phyloP scores from a whole-genome alignment of 805 yeast genomes.

The Hanseniaspora occidentalis region DNA sequence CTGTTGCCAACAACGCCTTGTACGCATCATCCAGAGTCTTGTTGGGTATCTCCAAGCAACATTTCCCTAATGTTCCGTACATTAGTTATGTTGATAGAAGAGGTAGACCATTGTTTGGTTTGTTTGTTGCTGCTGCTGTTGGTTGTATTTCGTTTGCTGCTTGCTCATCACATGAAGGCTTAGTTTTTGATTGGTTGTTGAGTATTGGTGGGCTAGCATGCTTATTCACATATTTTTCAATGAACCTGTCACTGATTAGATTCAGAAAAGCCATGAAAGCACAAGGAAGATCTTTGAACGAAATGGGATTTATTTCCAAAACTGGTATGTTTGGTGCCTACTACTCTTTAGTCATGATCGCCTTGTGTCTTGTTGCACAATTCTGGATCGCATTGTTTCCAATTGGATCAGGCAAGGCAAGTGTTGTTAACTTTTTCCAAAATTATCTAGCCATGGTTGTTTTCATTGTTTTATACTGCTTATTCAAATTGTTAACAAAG shows the following conservation, averaged over 20 bases:
- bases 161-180: constrained; percentile 36
- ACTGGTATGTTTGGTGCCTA: constrained; percentile 38
- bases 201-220: constrained; percentile 47
- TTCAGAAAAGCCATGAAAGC: constrained; percentile 41
- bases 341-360: constrained; percentile 34
- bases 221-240: constrained; percentile 46
- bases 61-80: constrained; percentile 34
- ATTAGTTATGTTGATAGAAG: constrained; percentile 41
- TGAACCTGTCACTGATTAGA: constrained; percentile 38
- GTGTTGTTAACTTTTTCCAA: constrained; percentile 35
- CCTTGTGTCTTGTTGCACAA: constrained; percentile 40
- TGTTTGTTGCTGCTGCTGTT: constrained; percentile 34
- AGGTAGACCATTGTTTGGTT: constrained; percentile 50
- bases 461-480: constrained; percentile 30
- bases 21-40: constrained; percentile 36
- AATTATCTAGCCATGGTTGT: constrained; percentile 37
- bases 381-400: constrained; percentile 56
- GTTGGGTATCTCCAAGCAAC: constrained; percentile 39
- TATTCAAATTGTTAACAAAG: constrained; percentile 35
- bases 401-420: constrained; percentile 27
- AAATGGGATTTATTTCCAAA: constrained; percentile 38
- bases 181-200: constrained; percentile 48
- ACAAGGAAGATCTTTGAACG: constrained; percentile 34
- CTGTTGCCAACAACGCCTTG: constrained; percentile 49
- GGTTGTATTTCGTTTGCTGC: constrained; percentile 52